A percentile compares a stretch with the other conserved stretches of the same genome.
phyloP scores from a whole-genome alignment of 225 moss, liverwort and hornwort species.

The Sphagnum tenellum region DNA sequence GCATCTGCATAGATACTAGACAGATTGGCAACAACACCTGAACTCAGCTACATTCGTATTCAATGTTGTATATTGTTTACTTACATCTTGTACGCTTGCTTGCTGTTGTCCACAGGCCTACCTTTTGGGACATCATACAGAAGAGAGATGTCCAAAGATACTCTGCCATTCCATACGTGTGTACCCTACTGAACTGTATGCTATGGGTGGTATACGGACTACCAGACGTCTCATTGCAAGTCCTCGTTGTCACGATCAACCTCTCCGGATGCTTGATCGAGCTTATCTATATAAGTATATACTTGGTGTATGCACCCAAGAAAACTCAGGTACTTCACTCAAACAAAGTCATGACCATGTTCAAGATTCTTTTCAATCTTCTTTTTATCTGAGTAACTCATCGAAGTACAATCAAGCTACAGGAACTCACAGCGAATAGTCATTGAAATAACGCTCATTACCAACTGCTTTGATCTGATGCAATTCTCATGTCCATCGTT shows the following conservation, averaged over 20 bases:
- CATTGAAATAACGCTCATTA: too few relatives aligned
- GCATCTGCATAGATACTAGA: too few relatives aligned
- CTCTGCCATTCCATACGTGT: conserved; percentile 64
- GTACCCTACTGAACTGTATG: conserved; percentile 68
- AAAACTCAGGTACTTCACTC: conserved; percentile 15
- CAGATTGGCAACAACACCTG: too few relatives aligned
- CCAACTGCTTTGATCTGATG: background rate
- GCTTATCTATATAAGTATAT: conserved; percentile 37
- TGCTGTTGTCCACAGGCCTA: conserved; percentile 24
- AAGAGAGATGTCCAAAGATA: conserved; percentile 41
- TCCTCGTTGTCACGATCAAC: conserved; percentile 72
- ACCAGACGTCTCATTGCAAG: conserved; percentile 33
- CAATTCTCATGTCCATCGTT: background rate
- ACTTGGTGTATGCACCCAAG: conserved; percentile 14
- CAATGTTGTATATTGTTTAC: too few relatives aligned
- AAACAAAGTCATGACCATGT: background rate
- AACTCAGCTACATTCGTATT: too few relatives aligned
- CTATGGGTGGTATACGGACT: conserved; percentile 87
- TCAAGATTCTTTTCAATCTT: background rate
- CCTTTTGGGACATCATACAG: conserved; percentile 64
- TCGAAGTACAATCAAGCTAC: too few relatives aligned
- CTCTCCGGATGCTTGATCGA: conserved; percentile 52
- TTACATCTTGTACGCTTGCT: too few relatives aligned
- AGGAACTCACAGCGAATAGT: too few relatives aligned
- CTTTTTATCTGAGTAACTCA: background rate